These are phyloP conservation scores for Penicillium sp. DNA, from an alignment of 2,329 filamentous ascomycete genomes.

Conservation along the genomic window DNA sequence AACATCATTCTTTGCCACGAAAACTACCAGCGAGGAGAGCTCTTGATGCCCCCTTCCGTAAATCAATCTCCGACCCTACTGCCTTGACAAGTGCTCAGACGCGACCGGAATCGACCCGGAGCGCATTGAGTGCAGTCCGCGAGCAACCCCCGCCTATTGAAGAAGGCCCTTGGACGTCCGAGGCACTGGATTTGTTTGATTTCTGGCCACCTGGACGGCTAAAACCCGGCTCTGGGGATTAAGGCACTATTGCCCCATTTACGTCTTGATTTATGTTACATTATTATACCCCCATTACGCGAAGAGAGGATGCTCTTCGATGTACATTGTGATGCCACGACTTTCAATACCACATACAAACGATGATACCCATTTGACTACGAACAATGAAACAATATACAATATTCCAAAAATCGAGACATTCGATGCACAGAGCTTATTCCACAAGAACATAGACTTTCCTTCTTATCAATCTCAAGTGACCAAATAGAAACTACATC, in stretches of 20 bases:
- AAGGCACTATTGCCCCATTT: background rate
- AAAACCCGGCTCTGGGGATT: constrained; percentile 37
- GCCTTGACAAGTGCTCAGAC: constrained; percentile 30
- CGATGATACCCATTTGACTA: constrained; percentile 27
- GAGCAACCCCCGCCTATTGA: constrained; percentile 33
- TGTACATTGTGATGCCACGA: constrained; percentile 9
- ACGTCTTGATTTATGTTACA: background rate
- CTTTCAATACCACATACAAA: background rate
- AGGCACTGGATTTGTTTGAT: constrained; percentile 52
- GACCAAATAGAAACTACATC: background rate
- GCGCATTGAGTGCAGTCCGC: constrained; percentile 23
- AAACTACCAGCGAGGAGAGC: constrained; percentile 17
- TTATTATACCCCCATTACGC: constrained; percentile 8
- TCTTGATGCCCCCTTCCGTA: constrained; percentile 33
- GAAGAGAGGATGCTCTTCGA: background rate
- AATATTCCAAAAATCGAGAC: background rate
- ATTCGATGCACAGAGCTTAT: background rate
- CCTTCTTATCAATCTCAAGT: background rate
- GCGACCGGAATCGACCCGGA: constrained; percentile 27
- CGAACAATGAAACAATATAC: background rate
- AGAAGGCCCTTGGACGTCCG: constrained; percentile 50
- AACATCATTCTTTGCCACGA: background rate
- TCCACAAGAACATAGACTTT: background rate
- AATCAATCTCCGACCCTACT: constrained; percentile 45
- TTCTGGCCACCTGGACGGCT: constrained; percentile 50